Base-by-base conservation (phyloP, 768 basidiomycete genomes). In the Naganishia onofrii region DNA sequence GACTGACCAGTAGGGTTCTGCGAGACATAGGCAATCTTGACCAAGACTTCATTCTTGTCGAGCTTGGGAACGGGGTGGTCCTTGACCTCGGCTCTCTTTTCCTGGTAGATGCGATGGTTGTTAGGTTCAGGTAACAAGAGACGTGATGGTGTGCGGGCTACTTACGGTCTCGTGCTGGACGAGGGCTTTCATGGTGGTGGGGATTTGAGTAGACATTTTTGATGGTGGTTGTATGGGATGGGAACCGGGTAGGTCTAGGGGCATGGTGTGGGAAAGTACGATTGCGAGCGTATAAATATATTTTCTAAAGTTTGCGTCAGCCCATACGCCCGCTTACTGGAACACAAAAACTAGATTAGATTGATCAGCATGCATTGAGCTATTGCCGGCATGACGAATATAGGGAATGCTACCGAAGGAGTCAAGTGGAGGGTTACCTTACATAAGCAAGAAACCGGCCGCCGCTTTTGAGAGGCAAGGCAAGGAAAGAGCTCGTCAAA, bases 1-100 rank as follows among this genome's bases (percentile, higher is more conserved):
- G n/a, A n/a, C n/a, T n/a, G n/a, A 76, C 76, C 53, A 19, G 66
- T 74, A 23, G 34, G 72, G 72, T 70, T 76, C 44, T 69, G 69
- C 13, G 76, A 69, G n/a, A 72, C 72, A 66, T 76, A 76, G 32
- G 71, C 70, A 15, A 76, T 71, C 69, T 79, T 77, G 70, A 79
- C 70, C 13, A 79, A 65, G 5, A 79, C 72, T 17, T 79, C 74
- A 38, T 76, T 71, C 21, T 71, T 56, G 13, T 66, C 69, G 23
- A 70, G 66, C 17, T 54, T 48, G 29, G 74, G 75, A 6, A 74
- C 70, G 8, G 73, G 55, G 21, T 73, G 38, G 28, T 74, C 72
- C 46, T 72, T 63, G 34, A 79, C 70, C 3, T 67, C 19, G 13
- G 66, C 57, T 36, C 58, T 71, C 31, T 72, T 72, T 8, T 68